Evolutionary conservation across 768 basidiomycete species (phyloP), one percentile per base, ranked within the genome.

Genomic region (Agaricus blazei): DNA sequence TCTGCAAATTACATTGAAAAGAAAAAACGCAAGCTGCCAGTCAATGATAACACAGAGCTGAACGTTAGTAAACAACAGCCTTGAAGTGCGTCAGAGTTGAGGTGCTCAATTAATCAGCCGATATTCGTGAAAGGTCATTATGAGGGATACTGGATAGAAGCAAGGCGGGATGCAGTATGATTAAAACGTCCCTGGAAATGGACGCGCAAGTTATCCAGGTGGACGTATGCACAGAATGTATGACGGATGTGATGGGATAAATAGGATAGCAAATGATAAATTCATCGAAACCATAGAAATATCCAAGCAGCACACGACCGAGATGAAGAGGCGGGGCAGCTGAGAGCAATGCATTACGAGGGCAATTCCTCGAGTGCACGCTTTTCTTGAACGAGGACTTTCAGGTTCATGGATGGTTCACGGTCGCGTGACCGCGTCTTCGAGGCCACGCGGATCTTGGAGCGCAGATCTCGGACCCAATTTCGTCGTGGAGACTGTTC

Each of bases 381-480:
- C 69, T 86, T 88, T 70, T 85, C 84, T 47, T 78, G 73, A 9
- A 83, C 75, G 23, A 84, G 75, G 47, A 75, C 69, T 51, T 78
- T 71, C 54, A 84, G 68, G 62, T 76, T 71, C 61, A 75, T 73
- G 59, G 74, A 68, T 53, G 74, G 74, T 36, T 71, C 69, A 51
- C 76, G 68, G 56, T 75, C 75, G 47, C 75, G 78, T 56, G 76
- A 73, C 50, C 72, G 69, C 42, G 81, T 78, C 42, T 76, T 76
- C 24, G 84, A 83, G 1, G 72, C 68, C 36, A 82, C 69, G 52
- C 79, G 76, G 44, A 87, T 79, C 68, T 78, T 85, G 3, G 74
- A 73, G 55, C 83, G 78, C 85, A 81, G 87, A 58, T 86, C 82
- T 58, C 78, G 78, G n/a, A 87, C 77, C 87, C 83, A 86, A 36